Conservation (phyloP, 176 grass and related monocot species). For the Cocos nucifera region DNA sequence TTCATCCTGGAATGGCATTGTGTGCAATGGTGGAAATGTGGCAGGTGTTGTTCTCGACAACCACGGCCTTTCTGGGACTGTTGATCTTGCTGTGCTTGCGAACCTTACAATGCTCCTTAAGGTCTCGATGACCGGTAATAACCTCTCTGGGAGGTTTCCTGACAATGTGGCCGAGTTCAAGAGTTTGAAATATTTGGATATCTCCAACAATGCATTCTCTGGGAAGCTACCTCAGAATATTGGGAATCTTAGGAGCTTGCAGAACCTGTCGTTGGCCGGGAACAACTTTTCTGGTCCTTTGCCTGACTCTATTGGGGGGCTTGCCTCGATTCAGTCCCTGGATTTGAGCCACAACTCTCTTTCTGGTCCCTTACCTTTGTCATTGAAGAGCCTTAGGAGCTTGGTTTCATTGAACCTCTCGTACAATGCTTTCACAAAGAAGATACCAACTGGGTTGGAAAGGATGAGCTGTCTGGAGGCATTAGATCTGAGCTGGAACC, state of each 20-base stretch:
- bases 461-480: constrained; percentile 52
- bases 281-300: constrained; percentile 82
- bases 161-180: constrained; percentile 44
- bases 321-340: constrained; percentile 62
- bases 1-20: constrained; percentile 82
- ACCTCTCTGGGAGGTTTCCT: constrained; percentile 63
- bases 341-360: constrained; percentile 71
- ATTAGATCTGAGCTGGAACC: constrained; percentile 88
- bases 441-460: constrained; percentile 56
- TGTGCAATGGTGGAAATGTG: constrained; percentile 76
- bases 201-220: constrained; percentile 64
- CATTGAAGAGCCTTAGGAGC: constrained; percentile 54
- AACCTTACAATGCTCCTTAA: constrained; percentile 80
- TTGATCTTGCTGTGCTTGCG: constrained; percentile 63
- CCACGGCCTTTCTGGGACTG: constrained; percentile 58
- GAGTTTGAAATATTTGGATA: constrained; percentile 73
- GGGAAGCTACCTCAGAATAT: constrained; percentile 50
- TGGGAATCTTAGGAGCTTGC: constrained; percentile 58
- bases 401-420: constrained; percentile 71
- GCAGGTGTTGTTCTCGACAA: constrained; percentile 70
- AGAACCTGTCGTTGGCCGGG: constrained; percentile 69
- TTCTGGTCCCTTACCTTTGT: constrained; percentile 42
- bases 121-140: constrained; percentile 81
- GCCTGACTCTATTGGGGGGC: constrained; percentile 52
- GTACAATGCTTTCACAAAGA: constrained; percentile 68